Base-by-base conservation (phyloP, 352 stramenopile genomes). In the Globisporangium takayamanum region DNA sequence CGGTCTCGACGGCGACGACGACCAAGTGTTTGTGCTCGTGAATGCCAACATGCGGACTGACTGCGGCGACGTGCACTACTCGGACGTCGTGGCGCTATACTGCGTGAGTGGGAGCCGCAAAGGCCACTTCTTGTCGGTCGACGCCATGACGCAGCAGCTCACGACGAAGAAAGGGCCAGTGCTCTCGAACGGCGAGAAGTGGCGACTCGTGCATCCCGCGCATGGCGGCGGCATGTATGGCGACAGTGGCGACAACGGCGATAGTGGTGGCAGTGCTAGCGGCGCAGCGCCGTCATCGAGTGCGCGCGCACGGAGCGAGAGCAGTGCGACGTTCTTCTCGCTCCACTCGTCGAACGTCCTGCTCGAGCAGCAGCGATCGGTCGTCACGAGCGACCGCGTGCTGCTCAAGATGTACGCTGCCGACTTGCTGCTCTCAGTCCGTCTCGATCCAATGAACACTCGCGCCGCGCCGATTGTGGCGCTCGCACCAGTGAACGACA, bases 121-220 rank as follows among this genome's bases (percentile, higher is more conserved):
- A 53, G 77, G 84, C 11, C 75, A 87, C 18, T 92, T 92, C 30
- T 59, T 95, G 26, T 95, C 85, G 2, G 66, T 83, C 26, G 81
- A 93, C 68, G 62, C 67, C 26, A 60, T 60, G 42, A 88, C 76
- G 5, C 68, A 88, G 26, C 65, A 73, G 30, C 37, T 93, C 12
- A 83, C 71, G 18, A 80, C 70, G 50, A 91, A 90, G 63, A 87
- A 86, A 49, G 81, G 81, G 0, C 83, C 83, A 1, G 78, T 89
- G 2, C 88, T 95, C 42, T 86, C 79, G 0, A 89, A 84, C 54
- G 73, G 63, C 11, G 85, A 95, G 57, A 95, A 92, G 45, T 95
- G 85, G 77, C 77, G 74, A 16, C 67, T 95, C 7, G 66, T 88
- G 49, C 85, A 90, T 22, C 79, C 79, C 3, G 63, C 67, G 22